Percentiles rank a stretch among this genome's conserved stretches.
These are phyloP conservation scores for Carallia pectinifolia DNA, from an alignment of 345 rosid genomes.

Conservation along the genomic window DNA sequence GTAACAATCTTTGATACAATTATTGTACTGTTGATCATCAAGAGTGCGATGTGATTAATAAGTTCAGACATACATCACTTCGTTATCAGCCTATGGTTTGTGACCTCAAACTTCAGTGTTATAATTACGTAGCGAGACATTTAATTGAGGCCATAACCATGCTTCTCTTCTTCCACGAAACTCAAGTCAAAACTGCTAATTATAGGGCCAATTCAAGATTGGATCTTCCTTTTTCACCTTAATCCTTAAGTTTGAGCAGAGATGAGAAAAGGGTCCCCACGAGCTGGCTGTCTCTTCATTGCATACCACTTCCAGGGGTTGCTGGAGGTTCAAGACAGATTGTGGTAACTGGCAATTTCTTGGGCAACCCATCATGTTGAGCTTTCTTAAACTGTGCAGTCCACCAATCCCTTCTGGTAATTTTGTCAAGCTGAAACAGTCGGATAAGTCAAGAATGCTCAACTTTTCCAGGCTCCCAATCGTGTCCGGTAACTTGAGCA, in stretches of 20 bases:
- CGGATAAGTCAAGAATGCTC: constrained; percentile 12
- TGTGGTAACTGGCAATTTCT: constrained; percentile 30
- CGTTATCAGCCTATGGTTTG: too few relatives aligned
- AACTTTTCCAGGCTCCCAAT: constrained; percentile 4
- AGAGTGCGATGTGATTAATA: too few relatives aligned
- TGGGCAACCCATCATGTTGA: constrained; percentile 51
- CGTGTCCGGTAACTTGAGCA: constrained; percentile 8
- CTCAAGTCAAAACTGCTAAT: too few relatives aligned
- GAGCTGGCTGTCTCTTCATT: constrained; percentile 42
- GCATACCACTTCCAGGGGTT: constrained; percentile 41
- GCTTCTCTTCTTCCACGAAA: too few relatives aligned
- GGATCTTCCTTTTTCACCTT: not conserved
- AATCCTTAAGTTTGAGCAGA: not conserved
- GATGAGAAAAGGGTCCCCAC: constrained; percentile 36
- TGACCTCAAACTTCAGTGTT: too few relatives aligned
- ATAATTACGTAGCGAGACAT: too few relatives aligned
- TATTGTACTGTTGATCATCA: too few relatives aligned
- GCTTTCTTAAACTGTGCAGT: constrained; percentile 18
- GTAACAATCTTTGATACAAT: too few relatives aligned
- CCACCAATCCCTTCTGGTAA: constrained; percentile 14
- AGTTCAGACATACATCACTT: too few relatives aligned
- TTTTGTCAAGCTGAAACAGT: not conserved
- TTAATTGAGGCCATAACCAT: too few relatives aligned
- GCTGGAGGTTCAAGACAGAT: constrained; percentile 29
- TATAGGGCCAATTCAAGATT: not conserved